Conservation (phyloP, 129 eudicot species). For the Centaurea solstitialis region DNA sequence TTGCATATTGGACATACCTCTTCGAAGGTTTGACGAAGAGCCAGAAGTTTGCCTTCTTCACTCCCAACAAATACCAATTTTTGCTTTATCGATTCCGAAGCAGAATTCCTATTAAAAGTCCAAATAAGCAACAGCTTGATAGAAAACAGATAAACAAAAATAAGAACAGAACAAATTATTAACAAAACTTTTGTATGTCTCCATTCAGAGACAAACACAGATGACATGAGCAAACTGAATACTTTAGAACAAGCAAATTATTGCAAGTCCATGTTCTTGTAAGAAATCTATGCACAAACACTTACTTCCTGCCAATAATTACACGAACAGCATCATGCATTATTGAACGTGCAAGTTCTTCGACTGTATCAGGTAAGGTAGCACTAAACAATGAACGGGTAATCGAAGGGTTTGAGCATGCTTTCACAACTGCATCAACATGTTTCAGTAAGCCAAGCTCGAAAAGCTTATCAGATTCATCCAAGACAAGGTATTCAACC, state of each 20-base stretch:
- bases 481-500: constrained; percentile 95
- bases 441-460: constrained; percentile 88
- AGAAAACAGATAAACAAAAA: not conserved
- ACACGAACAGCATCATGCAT: constrained; percentile 99
- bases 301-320: constrained; percentile 92
- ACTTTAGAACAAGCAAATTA: not conserved
- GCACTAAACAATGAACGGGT: constrained; percentile 90
- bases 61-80: constrained; percentile 84
- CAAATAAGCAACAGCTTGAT: constrained; percentile 1
- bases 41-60: constrained; percentile 95
- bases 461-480: constrained; percentile 93
- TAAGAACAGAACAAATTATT: not conserved
- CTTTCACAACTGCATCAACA: constrained; percentile 90
- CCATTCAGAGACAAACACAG: not conserved
- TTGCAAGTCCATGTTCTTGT: not conserved
- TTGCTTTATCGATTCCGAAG: constrained; percentile 83
- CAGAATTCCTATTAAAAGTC: constrained; percentile 66
- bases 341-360: constrained; percentile 96
- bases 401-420: constrained; percentile 95
- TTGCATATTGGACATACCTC: constrained; percentile 54
- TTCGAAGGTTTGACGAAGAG: constrained; percentile 89
- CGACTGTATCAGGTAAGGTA: constrained; percentile 96
- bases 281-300: not conserved
- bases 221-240: not conserved
- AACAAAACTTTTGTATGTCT: not conserved